phyloP scores from a whole-genome alignment of 257 asterid genomes.

The Nicotiana benthamiana region DNA sequence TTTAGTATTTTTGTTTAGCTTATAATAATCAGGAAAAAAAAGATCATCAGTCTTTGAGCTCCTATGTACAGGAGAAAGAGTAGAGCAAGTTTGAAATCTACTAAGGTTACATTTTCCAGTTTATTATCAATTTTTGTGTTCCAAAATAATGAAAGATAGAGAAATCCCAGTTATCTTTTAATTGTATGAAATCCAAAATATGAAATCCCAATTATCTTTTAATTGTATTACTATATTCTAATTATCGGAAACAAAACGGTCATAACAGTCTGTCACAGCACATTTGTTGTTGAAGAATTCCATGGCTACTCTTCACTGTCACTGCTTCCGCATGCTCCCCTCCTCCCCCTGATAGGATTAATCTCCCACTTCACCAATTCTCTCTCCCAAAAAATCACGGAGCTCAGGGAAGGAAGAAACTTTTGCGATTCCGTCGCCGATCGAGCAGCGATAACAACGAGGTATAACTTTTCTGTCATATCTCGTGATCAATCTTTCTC shows the following conservation, averaged over 20 bases:
- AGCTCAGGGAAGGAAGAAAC: constrained; percentile 16
- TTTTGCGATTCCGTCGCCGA: constrained; percentile 25
- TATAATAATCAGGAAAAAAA: too few species aligned
- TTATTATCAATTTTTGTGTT: not conserved
- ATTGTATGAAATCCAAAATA: too few species aligned
- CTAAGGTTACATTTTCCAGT: not conserved
- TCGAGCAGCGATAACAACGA: constrained; percentile 46
- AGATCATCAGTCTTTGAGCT: too few species aligned
- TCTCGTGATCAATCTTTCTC: not conserved
- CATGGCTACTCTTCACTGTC: constrained; percentile 50
- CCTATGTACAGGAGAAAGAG: too few species aligned
- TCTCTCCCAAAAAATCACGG: constrained; percentile 16
- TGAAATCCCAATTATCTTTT: too few species aligned
- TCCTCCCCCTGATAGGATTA: not conserved
- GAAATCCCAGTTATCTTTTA: too few species aligned
- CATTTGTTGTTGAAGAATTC: not conserved
- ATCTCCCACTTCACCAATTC: not conserved
- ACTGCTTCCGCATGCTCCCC: constrained; percentile 13
- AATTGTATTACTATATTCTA: not conserved
- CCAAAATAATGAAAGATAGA: constrained; percentile 14
- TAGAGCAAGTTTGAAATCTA: too few species aligned
- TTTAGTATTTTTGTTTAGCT: too few species aligned
- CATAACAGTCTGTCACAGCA: constrained; percentile 18
- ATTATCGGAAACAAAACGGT: constrained; percentile 20
- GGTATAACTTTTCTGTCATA: constrained; percentile 19